Evolutionary conservation across 805 yeast genomes (phyloP), one percentile per base, ranked within the genome.

Genomic region (Candida loeiensis): DNA sequence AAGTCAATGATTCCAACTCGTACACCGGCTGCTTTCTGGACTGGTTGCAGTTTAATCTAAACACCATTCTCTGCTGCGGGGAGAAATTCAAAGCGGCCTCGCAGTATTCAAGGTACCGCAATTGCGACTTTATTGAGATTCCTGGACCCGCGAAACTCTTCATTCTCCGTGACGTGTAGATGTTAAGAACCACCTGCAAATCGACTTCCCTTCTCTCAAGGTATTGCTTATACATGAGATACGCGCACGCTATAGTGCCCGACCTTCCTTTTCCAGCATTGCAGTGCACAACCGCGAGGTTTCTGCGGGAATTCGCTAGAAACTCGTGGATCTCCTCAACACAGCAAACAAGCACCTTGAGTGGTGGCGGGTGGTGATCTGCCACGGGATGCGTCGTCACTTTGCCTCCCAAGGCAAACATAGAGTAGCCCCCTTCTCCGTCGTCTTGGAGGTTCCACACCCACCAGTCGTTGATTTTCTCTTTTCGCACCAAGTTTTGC

Each of bases 181-280:
- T 42, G 0, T 57, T 58, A 30, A 75, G 66, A 1, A 89, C 85
- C 14, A 65, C 69, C 2, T 63, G 58, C 11, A 72, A 63, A 0
- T 69, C 39, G 4, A 32, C 22, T 3, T n/a, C 27, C 14, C 36
- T 22, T 4, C 44, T 43, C 8, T 28, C 27, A 6, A 18, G 7
- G 24, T 35, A 39, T 4, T 21, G 24, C 16, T 46, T 42, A 35
- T 67, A 69, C 76, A 89, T 81, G 45, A 90, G 58, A 53, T 79
- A 84, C 0, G 89, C 86, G 44, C 85, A 77, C 5, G 76, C 75
- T 1, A 87, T 61, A 1, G 89, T 73, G 0, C 98, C 97, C 0
- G 95, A 82, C 19, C 98, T 66, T 0, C 98, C 98, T 59, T 88
- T 89, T 0, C 98, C 98, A 47, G 86, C 85, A 53, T 84, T 80